Conservation (phyloP, 257 asterid genomes). For the Coffea eugenioides region DNA sequence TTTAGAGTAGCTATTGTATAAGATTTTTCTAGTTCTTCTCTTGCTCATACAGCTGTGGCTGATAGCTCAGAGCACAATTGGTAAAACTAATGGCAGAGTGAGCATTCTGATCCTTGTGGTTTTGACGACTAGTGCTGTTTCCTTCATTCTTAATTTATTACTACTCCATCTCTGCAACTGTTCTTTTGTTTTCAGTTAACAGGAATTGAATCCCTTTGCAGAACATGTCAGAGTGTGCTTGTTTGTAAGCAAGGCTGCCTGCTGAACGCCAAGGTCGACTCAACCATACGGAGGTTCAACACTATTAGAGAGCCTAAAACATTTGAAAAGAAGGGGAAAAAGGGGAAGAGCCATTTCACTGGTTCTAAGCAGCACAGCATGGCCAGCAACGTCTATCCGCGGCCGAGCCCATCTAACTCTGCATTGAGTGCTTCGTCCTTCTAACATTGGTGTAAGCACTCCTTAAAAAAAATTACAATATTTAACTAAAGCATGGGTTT, state of each 20-base stretch:
- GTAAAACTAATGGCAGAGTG: background rate
- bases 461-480: too few relatives aligned
- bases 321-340: too few relatives aligned
- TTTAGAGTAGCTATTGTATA: background rate
- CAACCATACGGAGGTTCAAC: background rate
- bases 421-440: background rate
- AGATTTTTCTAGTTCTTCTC: background rate
- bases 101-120: background rate
- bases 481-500: too few relatives aligned
- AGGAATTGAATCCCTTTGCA: background rate
- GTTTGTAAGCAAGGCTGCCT: background rate
- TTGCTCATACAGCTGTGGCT: background rate
- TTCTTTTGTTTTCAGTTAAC: background rate
- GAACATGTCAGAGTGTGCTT: background rate
- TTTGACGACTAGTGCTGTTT: background rate
- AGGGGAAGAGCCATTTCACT: background rate
- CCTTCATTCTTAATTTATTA: background rate
- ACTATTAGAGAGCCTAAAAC: background rate
- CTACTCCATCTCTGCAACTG: background rate
- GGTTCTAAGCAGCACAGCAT: background rate
- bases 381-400: background rate
- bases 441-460: too few relatives aligned
- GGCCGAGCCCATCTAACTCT: background rate
- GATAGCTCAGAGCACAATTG: background rate
- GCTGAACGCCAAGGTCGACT: background rate